Evolutionary conservation across 139 green algal genomes (phyloP).

Genomic region (Picochlorum sp.): DNA sequence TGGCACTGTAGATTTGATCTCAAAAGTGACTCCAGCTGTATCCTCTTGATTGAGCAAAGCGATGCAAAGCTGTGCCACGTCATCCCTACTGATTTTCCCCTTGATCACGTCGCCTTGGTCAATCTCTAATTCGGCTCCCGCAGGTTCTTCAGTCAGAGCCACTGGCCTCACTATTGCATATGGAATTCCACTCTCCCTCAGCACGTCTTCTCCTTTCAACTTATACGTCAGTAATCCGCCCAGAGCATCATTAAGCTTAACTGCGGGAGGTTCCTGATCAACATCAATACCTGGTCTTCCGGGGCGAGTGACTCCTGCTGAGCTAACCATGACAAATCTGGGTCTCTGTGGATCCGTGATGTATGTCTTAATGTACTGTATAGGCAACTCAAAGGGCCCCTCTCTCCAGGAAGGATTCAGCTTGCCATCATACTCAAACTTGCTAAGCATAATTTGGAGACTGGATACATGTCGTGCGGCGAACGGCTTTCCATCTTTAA

Average conservation of each 20-base stretch:
- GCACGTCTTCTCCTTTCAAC: slow-evolving; percentile 64
- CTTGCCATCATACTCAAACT: slow-evolving; percentile 88
- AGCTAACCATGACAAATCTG: slow-evolving; percentile 49
- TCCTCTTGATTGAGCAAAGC: slow-evolving; percentile 41
- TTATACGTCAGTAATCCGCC: slow-evolving; percentile 89
- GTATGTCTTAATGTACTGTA: slow-evolving; percentile 53
- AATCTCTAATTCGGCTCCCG: slow-evolving; percentile 53
- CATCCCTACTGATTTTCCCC: slow-evolving; percentile 42
- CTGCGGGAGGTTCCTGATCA: slow-evolving; percentile 52
- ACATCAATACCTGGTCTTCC: slow-evolving; percentile 61
- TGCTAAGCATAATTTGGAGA: slow-evolving; percentile 72
- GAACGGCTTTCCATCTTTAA: slow-evolving; percentile 29
- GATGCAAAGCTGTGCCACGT: slow-evolving; percentile 75
- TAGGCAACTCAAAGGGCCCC: slow-evolving; percentile 68
- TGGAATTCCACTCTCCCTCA: slow-evolving; percentile 61
- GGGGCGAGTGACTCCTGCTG: slow-evolving; percentile 67
- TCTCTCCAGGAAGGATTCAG: slow-evolving; percentile 79
- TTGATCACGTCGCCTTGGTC: slow-evolving; percentile 76
- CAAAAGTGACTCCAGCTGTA: slow-evolving; percentile 72
- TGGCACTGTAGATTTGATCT: slow-evolving; percentile 63
- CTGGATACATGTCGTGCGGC: slow-evolving; percentile 42
- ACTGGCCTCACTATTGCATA: slow-evolving; percentile 64
- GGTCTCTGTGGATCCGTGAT: slow-evolving; percentile 14
- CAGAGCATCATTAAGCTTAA: slow-evolving; percentile 79
- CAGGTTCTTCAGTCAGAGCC: slow-evolving; percentile 69